Evolutionary conservation across 2,329 filamentous ascomycete genomes (phyloP).

Genomic region (Arthrobotrys musiformis): DNA sequence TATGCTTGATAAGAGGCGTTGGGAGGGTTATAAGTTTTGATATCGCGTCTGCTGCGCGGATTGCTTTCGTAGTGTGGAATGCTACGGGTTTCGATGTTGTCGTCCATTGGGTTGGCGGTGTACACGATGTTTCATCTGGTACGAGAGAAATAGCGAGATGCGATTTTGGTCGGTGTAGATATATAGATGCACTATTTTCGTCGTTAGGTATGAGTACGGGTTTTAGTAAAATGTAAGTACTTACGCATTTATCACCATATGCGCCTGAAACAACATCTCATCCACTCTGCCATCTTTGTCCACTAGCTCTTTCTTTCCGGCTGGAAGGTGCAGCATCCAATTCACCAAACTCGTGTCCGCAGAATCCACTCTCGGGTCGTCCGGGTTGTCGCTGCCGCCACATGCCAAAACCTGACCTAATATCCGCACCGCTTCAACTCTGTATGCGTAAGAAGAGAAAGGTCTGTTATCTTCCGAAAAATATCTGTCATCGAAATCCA

Average conservation of each 20-base stretch:
- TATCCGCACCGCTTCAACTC: conserved; percentile 82
- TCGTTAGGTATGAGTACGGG: no score
- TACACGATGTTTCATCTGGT: conserved; percentile 74
- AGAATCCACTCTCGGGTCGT: conserved; percentile 70
- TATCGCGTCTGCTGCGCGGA: conserved; percentile 81
- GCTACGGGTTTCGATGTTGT: conserved; percentile 65
- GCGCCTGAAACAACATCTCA: conserved; percentile 90
- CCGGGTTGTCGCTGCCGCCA: conserved; percentile 62
- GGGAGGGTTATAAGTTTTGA: conserved; percentile 79
- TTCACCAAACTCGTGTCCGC: conserved; percentile 72
- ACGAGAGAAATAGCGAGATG: conserved; percentile 72
- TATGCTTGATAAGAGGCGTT: conserved; percentile 77
- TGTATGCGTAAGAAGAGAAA: conserved; percentile 87
- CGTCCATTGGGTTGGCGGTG: conserved; percentile 66
- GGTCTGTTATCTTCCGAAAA: conserved; percentile 75
- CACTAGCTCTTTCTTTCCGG: conserved; percentile 75
- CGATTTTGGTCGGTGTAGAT: conserved; percentile 82
- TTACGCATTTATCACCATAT: conserved; percentile 75
- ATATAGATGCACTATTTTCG: conserved; percentile 68
- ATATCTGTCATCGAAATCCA: conserved; percentile 80
- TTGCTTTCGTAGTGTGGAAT: conserved; percentile 80
- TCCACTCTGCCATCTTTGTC: conserved; percentile 78
- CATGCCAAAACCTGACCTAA: conserved; percentile 76
- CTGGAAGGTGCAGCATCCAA: conserved; percentile 82
- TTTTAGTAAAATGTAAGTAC: no score